Evolutionary conservation across 2,329 filamentous ascomycete species (phyloP), one percentile per base, ranked within the genome.

Genomic region (Dactylella cylindrospora): DNA sequence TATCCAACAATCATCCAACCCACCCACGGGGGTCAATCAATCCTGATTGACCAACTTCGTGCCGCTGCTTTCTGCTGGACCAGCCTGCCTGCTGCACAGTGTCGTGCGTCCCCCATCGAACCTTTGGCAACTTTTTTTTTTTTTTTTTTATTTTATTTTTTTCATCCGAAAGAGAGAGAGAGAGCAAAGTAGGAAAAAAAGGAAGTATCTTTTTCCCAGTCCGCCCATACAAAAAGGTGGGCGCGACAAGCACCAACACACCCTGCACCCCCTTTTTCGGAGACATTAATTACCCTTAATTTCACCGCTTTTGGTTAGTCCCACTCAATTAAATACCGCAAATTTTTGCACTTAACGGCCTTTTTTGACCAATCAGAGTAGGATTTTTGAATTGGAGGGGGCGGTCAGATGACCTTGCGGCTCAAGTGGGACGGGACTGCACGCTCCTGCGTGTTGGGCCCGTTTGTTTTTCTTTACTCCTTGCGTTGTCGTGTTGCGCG

Each of bases 251-350:
- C n/a, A n/a, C n/a, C n/a, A n/a, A n/a, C n/a, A n/a, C n/a, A n/a
- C n/a, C n/a, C n/a, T 49, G 43, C 54, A 61, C 55, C 55, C n/a
- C 55, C 47, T 61, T 61, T 59, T 53, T 53, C 55, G 55, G 55
- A 52, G 55, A 45, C 47, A 43, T 47, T 52, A 61, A 61, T 41
- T 41, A 43, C 38, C 33, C 20, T 49, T 61, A 61, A 61, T 61
- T 47, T 38, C 23, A 7, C 55, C 55, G 6, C 4, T 23, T 47
- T 1, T 3, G 47, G 55, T 36, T 53, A 61, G 55, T 9, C 23
- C 7, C 5, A 5, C 20, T n/a, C 19, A 38, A 6, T 22, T 53
- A 61, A 61, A 61, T 53, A 17, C 55, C 55, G 55, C 55, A 53
- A 61, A 61, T 61, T 53, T 49, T 35, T 19, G 31, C 41, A 53